A percentile compares a stretch with the other conserved stretches of the same genome.
phyloP scores from a whole-genome alignment of 2,329 filamentous ascomycete genomes.

The Achaetomium macrosporum region DNA sequence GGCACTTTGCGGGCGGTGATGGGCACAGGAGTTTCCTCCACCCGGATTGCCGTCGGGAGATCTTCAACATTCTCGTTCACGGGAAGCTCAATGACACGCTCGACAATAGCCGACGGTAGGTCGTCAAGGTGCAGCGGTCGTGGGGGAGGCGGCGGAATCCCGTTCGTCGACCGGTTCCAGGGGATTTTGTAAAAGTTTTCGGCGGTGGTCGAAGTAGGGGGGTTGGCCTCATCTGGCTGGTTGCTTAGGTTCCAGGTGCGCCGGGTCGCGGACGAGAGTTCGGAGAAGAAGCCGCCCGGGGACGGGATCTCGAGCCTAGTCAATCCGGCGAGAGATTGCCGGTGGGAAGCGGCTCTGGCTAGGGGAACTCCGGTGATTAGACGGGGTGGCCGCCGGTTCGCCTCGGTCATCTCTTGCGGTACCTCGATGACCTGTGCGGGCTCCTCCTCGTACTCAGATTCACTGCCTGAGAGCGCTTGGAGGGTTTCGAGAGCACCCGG shows the following conservation, averaged over 20 bases:
- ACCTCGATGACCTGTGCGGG: constrained; percentile 50
- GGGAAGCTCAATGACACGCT: constrained; percentile 61
- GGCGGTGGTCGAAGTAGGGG: constrained; percentile 83
- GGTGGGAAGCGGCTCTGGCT: constrained; percentile 41
- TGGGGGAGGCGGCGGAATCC: constrained; percentile 31
- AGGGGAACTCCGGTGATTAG: constrained; percentile 38
- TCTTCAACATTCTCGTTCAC: constrained; percentile 50
- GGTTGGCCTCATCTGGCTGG: constrained; percentile 47
- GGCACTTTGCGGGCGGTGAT: constrained; percentile 30
- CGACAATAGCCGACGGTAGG: constrained; percentile 44
- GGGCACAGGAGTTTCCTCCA: constrained; percentile 34
- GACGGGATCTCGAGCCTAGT: constrained; percentile 85
- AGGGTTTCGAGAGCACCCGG: constrained; percentile 75
- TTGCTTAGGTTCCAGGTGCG: constrained; percentile 70
- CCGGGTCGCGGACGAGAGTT: constrained; percentile 67
- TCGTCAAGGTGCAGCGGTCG: constrained; percentile 34
- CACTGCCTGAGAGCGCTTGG: constrained; percentile 60
- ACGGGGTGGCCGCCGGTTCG: constrained; percentile 46
- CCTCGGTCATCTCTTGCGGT: constrained; percentile 42
- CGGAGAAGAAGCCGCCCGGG: constrained; percentile 86
- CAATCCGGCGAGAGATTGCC: constrained; percentile 61
- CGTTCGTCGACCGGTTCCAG: constrained; percentile 50
- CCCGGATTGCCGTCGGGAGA: constrained; percentile 55
- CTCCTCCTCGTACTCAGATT: constrained; percentile 55
- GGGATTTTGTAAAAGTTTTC: constrained; percentile 86